A percentile compares a stretch with the other conserved stretches of the same genome.
phyloP scores from a whole-genome alignment of 495 filamentous ascomycete species.

The Aspergillus sclerotiicarbonarius region DNA sequence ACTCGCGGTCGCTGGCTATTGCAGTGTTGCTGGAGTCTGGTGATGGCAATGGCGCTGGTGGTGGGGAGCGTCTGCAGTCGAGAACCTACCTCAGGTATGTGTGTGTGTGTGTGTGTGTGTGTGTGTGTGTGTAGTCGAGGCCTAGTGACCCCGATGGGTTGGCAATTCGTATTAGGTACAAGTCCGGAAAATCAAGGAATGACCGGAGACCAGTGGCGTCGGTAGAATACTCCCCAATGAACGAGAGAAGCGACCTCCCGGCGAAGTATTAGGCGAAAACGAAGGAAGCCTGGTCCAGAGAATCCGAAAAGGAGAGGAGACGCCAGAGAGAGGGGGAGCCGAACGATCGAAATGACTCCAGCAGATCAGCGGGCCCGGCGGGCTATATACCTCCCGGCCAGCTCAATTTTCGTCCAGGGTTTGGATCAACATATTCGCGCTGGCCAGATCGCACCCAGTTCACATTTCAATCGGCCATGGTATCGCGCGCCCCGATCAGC shows the following conservation, averaged over 20 bases:
- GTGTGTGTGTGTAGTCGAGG: too few species aligned
- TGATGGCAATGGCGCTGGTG: not conserved
- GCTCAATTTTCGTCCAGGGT: not conserved
- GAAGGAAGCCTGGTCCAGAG: not conserved
- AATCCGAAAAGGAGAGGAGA: constrained; percentile 4
- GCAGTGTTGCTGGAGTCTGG: not conserved
- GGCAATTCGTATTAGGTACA: too few species aligned
- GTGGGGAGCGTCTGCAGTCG: not conserved
- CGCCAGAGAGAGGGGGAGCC: constrained; percentile 6
- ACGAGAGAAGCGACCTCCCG: not conserved
- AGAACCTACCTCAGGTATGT: not conserved
- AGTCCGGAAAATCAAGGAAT: too few species aligned
- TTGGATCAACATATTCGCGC: constrained; percentile 17
- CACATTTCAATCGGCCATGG: not conserved
- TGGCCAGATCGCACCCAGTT: constrained; percentile 10
- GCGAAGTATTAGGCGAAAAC: not conserved
- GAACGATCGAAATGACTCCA: constrained; percentile 5
- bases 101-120: too few species aligned
- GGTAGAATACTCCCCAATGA: not conserved
- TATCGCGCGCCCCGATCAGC: not conserved
- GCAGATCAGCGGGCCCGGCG: not conserved
- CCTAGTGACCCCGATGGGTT: too few species aligned
- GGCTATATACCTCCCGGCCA: constrained; percentile 9
- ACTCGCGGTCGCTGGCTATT: not conserved
- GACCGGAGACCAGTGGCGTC: too few species aligned